These are phyloP conservation scores for Thecaphora thlaspeos DNA, from an alignment of 1,284 basidiomycete genomes.

Conservation along the genomic window DNA sequence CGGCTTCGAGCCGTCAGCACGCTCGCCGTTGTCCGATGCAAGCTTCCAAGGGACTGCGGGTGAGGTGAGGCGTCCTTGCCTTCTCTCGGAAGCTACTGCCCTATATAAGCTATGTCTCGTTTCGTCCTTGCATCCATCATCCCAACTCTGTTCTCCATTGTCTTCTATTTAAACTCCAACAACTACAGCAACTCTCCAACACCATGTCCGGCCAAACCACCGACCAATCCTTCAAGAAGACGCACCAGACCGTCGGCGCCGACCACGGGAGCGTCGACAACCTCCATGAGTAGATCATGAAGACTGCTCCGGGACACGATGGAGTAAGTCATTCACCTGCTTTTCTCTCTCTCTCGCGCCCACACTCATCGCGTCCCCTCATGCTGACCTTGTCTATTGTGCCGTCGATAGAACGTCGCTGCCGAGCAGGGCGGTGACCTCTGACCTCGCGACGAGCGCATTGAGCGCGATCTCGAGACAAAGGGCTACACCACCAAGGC, in stretches of 20 bases:
- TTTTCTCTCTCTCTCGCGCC: too few relatives aligned
- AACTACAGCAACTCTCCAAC: too few relatives aligned
- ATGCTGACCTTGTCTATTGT: background rate
- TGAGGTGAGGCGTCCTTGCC: too few relatives aligned
- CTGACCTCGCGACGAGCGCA: conserved; percentile 20
- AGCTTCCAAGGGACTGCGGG: too few relatives aligned
- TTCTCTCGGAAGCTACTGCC: too few relatives aligned
- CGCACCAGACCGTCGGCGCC: conserved; percentile 34
- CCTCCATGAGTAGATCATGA: conserved; percentile 30
- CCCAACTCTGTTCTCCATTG: too few relatives aligned
- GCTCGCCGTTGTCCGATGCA: too few relatives aligned
- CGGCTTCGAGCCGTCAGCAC: too few relatives aligned
- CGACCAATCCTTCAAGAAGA: conserved; percentile 32
- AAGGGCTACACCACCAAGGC: conserved; percentile 27
- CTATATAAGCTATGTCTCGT: too few relatives aligned
- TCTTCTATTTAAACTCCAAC: too few relatives aligned
- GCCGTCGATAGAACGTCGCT: conserved; percentile 28
- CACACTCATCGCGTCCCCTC: too few relatives aligned
- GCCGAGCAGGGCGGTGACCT: conserved; percentile 13
- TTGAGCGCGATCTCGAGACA: conserved; percentile 24
- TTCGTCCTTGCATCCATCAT: too few relatives aligned
- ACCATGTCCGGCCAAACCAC: conserved; percentile 29
- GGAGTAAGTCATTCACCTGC: conserved; percentile 23
- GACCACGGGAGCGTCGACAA: conserved; percentile 27
- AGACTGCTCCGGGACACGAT: conserved; percentile 29